Evolutionary conservation across 768 basidiomycete genomes (phyloP).

Genomic region (Panaeolus papilionaceus): DNA sequence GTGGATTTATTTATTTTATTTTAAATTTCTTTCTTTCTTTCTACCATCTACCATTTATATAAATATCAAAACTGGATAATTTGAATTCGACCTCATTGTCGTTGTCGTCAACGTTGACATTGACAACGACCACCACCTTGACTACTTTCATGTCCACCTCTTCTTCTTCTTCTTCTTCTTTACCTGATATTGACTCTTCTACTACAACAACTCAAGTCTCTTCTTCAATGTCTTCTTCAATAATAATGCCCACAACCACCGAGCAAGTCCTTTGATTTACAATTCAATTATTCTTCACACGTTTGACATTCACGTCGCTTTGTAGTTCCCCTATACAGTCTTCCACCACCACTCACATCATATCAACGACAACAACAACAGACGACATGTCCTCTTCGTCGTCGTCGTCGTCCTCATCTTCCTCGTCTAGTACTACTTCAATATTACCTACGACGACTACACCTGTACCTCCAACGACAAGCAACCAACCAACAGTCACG

Average conservation of each 20-base stretch:
- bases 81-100: not conserved
- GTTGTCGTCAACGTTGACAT: not conserved
- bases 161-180: conserved; percentile 20
- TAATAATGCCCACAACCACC: not conserved
- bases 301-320: not conserved
- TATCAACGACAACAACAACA: conserved; percentile 22
- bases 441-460: not conserved
- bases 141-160: conserved; percentile 19
- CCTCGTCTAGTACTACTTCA: not conserved
- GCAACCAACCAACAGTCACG: not conserved
- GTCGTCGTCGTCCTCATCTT: conserved; percentile 11
- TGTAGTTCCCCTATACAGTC: not conserved
- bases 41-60: not conserved
- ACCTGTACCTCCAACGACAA: not conserved
- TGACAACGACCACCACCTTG: not conserved
- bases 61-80: not conserved
- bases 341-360: conserved; percentile 7
- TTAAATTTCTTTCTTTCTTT: conserved; percentile 4
- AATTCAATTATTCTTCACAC: not conserved
- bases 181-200: not conserved
- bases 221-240: conserved; percentile 6
- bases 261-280: not conserved
- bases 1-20: not conserved
- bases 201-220: not conserved
- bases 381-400: conserved; percentile 15